A percentile compares a stretch with the other conserved stretches of the same genome.
These are phyloP conservation scores for Stemphylium beticola DNA, from an alignment of 2,329 filamentous ascomycete genomes.

Conservation along the genomic window DNA sequence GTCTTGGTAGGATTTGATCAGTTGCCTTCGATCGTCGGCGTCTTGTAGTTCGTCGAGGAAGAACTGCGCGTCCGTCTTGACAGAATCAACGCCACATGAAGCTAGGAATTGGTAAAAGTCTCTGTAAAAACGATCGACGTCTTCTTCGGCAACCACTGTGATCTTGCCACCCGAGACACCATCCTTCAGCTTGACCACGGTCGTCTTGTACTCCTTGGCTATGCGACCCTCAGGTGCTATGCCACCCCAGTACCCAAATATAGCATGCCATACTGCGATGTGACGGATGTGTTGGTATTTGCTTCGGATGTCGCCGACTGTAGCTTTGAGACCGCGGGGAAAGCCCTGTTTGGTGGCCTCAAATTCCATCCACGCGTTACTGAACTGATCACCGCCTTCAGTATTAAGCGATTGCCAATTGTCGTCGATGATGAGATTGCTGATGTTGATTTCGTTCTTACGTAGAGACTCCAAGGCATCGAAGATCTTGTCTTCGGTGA, in stretches of 20 bases:
- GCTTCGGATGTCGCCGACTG: constrained; percentile 71
- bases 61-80: constrained; percentile 94
- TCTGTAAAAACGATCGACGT: constrained; percentile 78
- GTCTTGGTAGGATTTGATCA: constrained; percentile 80
- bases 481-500: constrained; percentile 82
- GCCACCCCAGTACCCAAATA: constrained; percentile 73
- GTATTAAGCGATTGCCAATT: constrained; percentile 70
- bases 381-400: constrained; percentile 54
- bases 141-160: constrained; percentile 74
- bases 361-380: constrained; percentile 73
- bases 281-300: constrained; percentile 77
- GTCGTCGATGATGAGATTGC: constrained; percentile 92
- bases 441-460: constrained; percentile 74
- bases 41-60: constrained; percentile 78
- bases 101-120: constrained; percentile 89
- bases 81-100: constrained; percentile 76
- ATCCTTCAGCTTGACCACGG: constrained; percentile 61
- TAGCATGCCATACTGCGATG: constrained; percentile 92
- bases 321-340: constrained; percentile 76
- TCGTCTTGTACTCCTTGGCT: constrained; percentile 78
- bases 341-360: constrained; percentile 84
- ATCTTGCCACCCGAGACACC: constrained; percentile 69
- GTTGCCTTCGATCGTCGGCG: constrained; percentile 70
- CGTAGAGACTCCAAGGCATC: constrained; percentile 75
- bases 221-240: constrained; percentile 77